Evolutionary conservation across 1,139 yeast genomes (phyloP).

Genomic region (Hyphopichia pseudoburtonii): DNA sequence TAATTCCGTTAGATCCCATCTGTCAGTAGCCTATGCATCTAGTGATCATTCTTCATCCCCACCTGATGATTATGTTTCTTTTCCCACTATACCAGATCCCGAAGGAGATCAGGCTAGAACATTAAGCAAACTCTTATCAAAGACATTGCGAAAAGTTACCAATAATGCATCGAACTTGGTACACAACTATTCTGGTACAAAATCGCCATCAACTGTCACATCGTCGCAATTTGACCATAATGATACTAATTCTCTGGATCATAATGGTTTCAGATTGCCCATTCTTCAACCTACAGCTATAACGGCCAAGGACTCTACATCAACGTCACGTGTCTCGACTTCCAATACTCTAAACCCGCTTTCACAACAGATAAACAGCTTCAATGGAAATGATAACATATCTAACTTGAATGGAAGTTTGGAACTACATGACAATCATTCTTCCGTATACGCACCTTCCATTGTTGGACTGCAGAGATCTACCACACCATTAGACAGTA

Average conservation of each 20-base stretch:
- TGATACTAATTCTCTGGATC: not conserved
- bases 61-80: constrained; percentile 38
- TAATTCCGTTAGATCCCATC: not conserved
- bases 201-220: not conserved
- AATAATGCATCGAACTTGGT: constrained; percentile 45
- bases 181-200: constrained; percentile 23
- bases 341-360: no score
- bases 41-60: not conserved
- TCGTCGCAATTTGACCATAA: not conserved
- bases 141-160: constrained; percentile 46
- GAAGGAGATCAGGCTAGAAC: constrained; percentile 33
- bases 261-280: not conserved
- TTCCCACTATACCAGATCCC: constrained; percentile 49
- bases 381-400: no score
- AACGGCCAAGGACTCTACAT: not conserved
- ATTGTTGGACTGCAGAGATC: not conserved
- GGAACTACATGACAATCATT: not conserved
- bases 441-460: not conserved
- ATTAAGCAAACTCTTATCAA: constrained; percentile 34
- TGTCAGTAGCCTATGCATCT: not conserved
- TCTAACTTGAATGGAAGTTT: not conserved
- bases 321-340: not conserved
- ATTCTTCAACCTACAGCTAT: not conserved
- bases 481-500: not conserved
- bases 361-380: no score